These are phyloP conservation scores for Coelastrella sp. DNA, from an alignment of 139 green algal species.

Conservation along the genomic window DNA sequence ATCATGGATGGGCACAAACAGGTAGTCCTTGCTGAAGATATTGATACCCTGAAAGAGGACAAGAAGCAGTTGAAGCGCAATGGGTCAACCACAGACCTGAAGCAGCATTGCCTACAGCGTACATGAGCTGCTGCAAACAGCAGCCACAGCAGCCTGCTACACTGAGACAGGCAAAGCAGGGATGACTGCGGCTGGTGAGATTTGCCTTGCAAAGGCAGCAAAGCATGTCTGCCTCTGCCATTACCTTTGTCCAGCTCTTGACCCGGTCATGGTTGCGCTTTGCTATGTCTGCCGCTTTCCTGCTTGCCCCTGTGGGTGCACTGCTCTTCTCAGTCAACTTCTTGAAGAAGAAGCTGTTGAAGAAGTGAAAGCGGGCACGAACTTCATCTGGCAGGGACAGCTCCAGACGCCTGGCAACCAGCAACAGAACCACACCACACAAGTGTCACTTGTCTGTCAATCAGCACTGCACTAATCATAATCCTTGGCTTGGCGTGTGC, in stretches of 20 bases:
- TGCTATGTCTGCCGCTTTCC: not conserved
- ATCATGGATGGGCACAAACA: constrained; percentile 95
- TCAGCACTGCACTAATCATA: too few relatives aligned
- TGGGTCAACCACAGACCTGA: not conserved
- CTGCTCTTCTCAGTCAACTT: constrained; percentile 81
- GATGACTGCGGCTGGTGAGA: too few relatives aligned
- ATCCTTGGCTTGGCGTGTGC: too few relatives aligned
- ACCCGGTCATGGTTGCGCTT: constrained; percentile 67
- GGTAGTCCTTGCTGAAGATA: constrained; percentile 87
- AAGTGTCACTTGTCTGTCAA: too few relatives aligned
- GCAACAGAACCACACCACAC: too few relatives aligned
- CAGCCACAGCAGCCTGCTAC: too few relatives aligned
- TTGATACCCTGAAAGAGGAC: constrained; percentile 70
- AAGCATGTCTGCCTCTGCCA: not conserved
- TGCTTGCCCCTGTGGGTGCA: not conserved
- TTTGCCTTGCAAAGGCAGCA: not conserved
- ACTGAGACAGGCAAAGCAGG: too few relatives aligned
- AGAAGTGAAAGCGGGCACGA: constrained; percentile 67
- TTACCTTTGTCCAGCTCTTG: constrained; percentile 87
- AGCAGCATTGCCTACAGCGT: not conserved
- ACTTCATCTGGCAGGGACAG: constrained; percentile 39
- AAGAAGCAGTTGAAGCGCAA: too few relatives aligned
- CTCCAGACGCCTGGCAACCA: constrained; percentile 66
- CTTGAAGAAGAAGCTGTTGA: constrained; percentile 97
- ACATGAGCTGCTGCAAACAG: not conserved